Percentiles rank a stretch among this genome's conserved stretches.
These are phyloP conservation scores for Graphilbum sp. DNA, from an alignment of 2,329 filamentous ascomycete genomes.

Conservation along the genomic window DNA sequence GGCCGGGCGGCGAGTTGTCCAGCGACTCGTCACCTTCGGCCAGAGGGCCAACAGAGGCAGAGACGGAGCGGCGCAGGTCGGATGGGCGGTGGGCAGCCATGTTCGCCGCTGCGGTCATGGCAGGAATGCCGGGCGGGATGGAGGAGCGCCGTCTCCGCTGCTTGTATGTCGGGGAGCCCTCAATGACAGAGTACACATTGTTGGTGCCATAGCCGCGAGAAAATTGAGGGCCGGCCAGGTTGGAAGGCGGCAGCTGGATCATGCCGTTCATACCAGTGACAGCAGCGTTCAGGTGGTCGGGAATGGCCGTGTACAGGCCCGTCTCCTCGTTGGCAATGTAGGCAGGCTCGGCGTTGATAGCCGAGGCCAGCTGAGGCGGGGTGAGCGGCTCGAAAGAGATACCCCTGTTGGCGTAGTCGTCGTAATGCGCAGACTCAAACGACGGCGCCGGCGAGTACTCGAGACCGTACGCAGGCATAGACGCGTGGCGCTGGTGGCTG, in stretches of 20 bases:
- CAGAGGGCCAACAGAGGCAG: conserved; percentile 68
- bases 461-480: conserved; percentile 90
- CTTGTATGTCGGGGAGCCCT: conserved; percentile 97
- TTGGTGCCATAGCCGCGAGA: conserved; percentile 53
- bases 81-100: conserved; percentile 56
- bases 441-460: conserved; percentile 97
- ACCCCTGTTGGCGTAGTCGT: conserved; percentile 92
- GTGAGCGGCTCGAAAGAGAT: conserved; percentile 96
- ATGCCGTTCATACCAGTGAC: conserved; percentile 69
- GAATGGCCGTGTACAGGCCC: conserved; percentile 85
- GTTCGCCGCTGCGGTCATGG: conserved; percentile 37
- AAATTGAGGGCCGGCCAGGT: conserved; percentile 66
- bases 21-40: conserved; percentile 64
- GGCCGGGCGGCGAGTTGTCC: conserved; percentile 62
- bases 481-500: conserved; percentile 81
- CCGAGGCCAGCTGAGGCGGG: conserved; percentile 76
- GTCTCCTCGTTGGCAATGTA: conserved; percentile 99
- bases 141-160: conserved; percentile 88
- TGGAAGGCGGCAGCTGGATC: conserved; percentile 79
- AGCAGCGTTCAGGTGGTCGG: conserved; percentile 58
- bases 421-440: conserved; percentile 95
- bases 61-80: conserved; percentile 81
- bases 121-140: conserved; percentile 62
- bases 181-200: conserved; percentile 89
- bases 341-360: conserved; percentile 71